Conservation (phyloP, 2,329 filamentous ascomycete genomes). For the Hypoxylon sp. region DNA sequence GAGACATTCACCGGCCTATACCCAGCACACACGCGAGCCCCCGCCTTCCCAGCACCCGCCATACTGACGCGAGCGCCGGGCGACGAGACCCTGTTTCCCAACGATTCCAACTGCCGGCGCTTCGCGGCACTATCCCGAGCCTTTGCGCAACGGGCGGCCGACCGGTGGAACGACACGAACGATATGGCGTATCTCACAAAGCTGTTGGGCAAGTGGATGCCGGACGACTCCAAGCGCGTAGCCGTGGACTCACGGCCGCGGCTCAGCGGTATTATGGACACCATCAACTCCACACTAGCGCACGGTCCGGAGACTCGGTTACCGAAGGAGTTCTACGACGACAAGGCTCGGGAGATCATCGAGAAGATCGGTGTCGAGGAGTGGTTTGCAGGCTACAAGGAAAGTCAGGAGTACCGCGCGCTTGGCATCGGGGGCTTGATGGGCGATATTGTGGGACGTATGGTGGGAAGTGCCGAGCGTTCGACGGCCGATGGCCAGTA, state of each 20-base stretch:
- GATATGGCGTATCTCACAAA: constrained; percentile 89
- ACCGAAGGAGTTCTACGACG: constrained; percentile 89
- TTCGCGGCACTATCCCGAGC: constrained; percentile 78
- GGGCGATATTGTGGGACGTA: constrained; percentile 84
- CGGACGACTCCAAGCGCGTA: constrained; percentile 74
- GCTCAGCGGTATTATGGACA: constrained; percentile 93
- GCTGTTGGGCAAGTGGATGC: constrained; percentile 88
- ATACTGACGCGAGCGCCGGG: constrained; percentile 75
- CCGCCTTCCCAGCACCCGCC: constrained; percentile 71
- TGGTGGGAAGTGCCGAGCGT: constrained; percentile 76
- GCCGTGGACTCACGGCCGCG: constrained; percentile 88
- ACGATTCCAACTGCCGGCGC: constrained; percentile 80
- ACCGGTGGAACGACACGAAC: constrained; percentile 80
- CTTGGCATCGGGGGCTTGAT: constrained; percentile 89
- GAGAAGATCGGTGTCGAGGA: constrained; percentile 87
- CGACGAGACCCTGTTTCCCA: constrained; percentile 86
- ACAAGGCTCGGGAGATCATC: constrained; percentile 76
- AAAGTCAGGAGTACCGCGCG: constrained; percentile 88
- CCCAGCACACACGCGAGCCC: constrained; percentile 64
- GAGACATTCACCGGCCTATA: constrained; percentile 83
- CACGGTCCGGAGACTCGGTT: constrained; percentile 85
- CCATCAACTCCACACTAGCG: constrained; percentile 88
- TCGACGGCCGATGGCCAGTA: constrained; percentile 68
- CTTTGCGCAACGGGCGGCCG: constrained; percentile 79
- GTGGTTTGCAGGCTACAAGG: constrained; percentile 90